Base-by-base conservation (phyloP, 306 rosid species). In the Sicyos edulis region DNA sequence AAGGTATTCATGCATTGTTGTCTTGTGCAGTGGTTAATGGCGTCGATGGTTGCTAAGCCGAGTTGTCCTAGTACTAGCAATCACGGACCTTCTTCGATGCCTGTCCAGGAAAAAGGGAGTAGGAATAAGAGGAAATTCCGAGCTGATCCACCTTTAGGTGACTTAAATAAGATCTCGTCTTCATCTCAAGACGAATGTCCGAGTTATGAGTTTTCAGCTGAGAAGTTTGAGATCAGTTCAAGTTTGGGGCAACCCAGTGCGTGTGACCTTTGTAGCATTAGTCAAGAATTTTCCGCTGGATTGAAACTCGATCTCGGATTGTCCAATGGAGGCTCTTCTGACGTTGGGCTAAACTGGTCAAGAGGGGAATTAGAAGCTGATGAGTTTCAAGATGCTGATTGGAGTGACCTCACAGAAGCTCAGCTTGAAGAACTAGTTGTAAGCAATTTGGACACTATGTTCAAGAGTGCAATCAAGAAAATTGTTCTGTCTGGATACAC, bases 81-180 rank as follows among this genome's bases (percentile, higher is more conserved):
- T 76, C 90, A 85, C 53, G 76, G 80, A 42, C 74, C 88, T 80
- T 81, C 91, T 55, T 82, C 89, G n/a, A 71, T 85, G 49, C 76
- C 89, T 53, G 70, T 84, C 34, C 89, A 86, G 86, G 96, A 92
- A 64, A 88, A 88, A 78, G 96, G 90, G 54, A 90, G 93, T 76
- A 82, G 95, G 80, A 93, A 90, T 79, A 93, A 93, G 87, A 90
- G 96, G 84, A 90, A 93, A 75, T 93, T 85, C 82, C 88, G 97
- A 82, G 90, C 95, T n/a, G 98, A 90, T 86, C 93, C 90, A 15
- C 93, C 93, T 21, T 71, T 77, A 72, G 87, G 84, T 47, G 96
- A 87, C 59, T 74, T 80, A 20, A 86, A 61, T 70, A 87, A 90
- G 85, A 77, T 57, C 49, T 54, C 76, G 49, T 72, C 85, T 72